These are phyloP conservation scores for Plasmodium inui DNA, from an alignment of 169 alveolate genomes.

Conservation along the genomic window DNA sequence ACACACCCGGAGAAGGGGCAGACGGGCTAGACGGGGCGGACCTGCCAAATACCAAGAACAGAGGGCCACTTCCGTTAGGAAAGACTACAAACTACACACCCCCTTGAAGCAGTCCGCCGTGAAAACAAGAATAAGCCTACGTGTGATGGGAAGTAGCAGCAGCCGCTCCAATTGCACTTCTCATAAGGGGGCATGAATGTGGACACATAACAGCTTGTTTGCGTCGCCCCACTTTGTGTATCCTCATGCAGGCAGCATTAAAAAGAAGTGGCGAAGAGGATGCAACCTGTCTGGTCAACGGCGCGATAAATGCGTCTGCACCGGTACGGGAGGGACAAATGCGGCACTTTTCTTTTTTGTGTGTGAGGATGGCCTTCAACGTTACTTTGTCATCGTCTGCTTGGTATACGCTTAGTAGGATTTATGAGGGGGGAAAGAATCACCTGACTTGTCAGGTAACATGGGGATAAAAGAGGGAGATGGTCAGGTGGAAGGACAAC, in stretches of 20 bases:
- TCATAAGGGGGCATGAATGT: neutral
- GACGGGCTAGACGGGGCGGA: neutral
- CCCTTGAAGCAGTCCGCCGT: neutral
- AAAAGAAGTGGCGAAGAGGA: neutral
- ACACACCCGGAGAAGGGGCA: neutral
- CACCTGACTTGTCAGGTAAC: slow-evolving; percentile 4
- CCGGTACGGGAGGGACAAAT: neutral
- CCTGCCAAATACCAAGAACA: neutral
- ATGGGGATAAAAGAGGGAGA: neutral
- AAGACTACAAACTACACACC: neutral
- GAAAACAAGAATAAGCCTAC: neutral
- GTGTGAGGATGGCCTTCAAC: neutral
- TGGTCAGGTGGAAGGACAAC: neutral
- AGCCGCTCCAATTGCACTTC: neutral
- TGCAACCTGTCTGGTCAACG: neutral
- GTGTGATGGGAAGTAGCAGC: neutral
- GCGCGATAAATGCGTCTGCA: neutral
- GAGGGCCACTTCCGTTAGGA: neutral
- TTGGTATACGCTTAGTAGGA: neutral
- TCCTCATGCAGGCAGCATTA: neutral
- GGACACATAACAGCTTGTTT: neutral
- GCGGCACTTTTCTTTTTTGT: neutral
- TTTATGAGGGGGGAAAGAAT: neutral
- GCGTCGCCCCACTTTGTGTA: neutral
- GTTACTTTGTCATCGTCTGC: neutral